Percentiles rank a stretch among this genome's conserved stretches.
phyloP scores from a whole-genome alignment of 2,329 filamentous ascomycete genomes.

The Neoarthrinium moseri region DNA sequence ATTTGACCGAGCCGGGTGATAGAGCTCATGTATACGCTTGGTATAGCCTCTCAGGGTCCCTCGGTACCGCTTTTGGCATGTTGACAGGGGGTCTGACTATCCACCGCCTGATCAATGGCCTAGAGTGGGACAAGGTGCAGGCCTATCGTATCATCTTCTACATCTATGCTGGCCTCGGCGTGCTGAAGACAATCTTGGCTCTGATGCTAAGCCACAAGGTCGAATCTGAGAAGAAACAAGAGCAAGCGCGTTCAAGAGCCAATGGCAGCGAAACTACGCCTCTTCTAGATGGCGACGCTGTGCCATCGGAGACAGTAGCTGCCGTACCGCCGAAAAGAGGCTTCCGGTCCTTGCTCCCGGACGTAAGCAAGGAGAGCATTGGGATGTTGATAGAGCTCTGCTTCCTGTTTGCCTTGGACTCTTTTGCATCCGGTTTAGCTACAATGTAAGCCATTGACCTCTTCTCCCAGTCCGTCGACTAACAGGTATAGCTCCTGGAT shows the following conservation, averaged over 20 bases:
- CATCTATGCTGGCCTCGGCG: slow-evolving; percentile 54
- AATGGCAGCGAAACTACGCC: slow-evolving; percentile 18
- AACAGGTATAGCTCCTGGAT: slow-evolving; percentile 55
- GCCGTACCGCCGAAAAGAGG: slow-evolving; percentile 8
- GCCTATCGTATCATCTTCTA: slow-evolving; percentile 47
- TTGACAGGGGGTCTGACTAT: slow-evolving; percentile 60
- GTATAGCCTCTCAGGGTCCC: slow-evolving; percentile 58
- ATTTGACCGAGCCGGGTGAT: slow-evolving; percentile 44
- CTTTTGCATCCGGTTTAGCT: slow-evolving; percentile 63
- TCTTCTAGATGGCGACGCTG: slow-evolving; percentile 13
- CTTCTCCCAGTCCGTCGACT: slow-evolving; percentile 44
- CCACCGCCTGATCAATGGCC: slow-evolving; percentile 40
- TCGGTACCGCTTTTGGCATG: slow-evolving; percentile 61
- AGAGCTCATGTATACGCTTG: slow-evolving; percentile 60
- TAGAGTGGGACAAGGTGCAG: slow-evolving; percentile 17
- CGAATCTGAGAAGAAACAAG: slow-evolving; percentile 29
- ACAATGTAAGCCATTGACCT: slow-evolving; percentile 51
- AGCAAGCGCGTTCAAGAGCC: slow-evolving; percentile 3
- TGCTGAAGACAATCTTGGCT: slow-evolving; percentile 54
- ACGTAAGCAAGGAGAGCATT: slow-evolving; percentile 42
- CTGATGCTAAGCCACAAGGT: slow-evolving; percentile 40
- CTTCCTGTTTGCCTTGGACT: slow-evolving; percentile 42
- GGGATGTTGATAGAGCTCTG: slow-evolving; percentile 60
- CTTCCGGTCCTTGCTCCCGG: slow-evolving; percentile 42
- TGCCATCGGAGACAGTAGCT: neutral